Base-by-base conservation (phyloP, 2,329 filamentous ascomycete genomes). In the Colletotrichum sp. region DNA sequence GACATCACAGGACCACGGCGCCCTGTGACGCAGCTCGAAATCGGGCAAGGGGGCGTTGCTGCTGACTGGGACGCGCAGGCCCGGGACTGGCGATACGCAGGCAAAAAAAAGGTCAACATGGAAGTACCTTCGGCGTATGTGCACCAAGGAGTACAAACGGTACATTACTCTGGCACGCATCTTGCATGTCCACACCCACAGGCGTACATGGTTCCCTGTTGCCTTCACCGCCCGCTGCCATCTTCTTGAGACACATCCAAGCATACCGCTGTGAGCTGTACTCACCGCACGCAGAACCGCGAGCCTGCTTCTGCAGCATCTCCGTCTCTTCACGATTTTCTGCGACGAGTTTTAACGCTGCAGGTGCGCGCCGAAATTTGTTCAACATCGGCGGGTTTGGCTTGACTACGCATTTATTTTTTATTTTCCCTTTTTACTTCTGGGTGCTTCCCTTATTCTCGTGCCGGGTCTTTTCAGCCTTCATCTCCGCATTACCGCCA, bases 1-100 rank as follows among this genome's bases (percentile, higher is more conserved):
- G 69, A 75, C 64, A 75, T 75, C 73, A 75, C 73, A 75, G 73
- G 73, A 75, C 73, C 73, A 65, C 73, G 59, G 64, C 64, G 70
- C 44, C 44, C 73, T 75, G 73, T 72, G 70, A 75, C 55, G 68
- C 72, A 72, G 48, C 68, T 52, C 30, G 61, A 44, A 61, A 68
- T 22, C 30, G 25, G n/a, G 64, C 73, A 75, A 44, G 73, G 73
- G 57, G 19, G 13, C 15, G 27, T 27, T 68, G 55, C 32, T 61
- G 34, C 32, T 61, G 34, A 32, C 48, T 34, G 57, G 67, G 59
- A 27, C 15, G 34, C 34, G 59, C 39, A 39, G 71, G 61, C 63
- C 22, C 48, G 32, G 12, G 34, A 61, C 44, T 32, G 63, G 16
- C 28, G 63, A 66, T 25, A 65, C 63, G 25, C n/a, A 44, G 16